A percentile compares a stretch with the other conserved stretches of the same genome.
phyloP scores from a whole-genome alignment of 148 eudicot genomes.

The Suaeda aralocaspica region DNA sequence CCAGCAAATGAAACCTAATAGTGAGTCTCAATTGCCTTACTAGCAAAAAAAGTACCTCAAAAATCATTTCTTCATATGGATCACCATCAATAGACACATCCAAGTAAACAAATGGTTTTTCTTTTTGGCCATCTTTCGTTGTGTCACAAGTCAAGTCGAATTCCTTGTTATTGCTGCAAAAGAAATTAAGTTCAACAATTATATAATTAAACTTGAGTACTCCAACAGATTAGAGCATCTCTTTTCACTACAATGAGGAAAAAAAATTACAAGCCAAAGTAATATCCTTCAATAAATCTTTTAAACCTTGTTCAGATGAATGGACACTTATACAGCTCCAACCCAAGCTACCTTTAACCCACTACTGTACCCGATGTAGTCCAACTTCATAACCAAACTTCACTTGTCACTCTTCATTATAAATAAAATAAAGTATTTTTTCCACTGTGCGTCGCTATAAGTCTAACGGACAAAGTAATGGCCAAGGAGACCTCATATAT shows the following conservation, averaged over 20 bases:
- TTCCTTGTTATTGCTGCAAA: conserved; percentile 7
- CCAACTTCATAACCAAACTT: background rate
- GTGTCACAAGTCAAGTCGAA: conserved; percentile 16
- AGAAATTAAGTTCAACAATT: background rate
- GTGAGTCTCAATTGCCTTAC: background rate
- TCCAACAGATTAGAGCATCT: background rate
- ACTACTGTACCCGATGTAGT: background rate
- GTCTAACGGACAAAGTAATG: no score
- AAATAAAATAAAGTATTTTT: no score
- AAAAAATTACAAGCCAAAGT: background rate
- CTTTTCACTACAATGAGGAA: background rate
- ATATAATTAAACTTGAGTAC: background rate
- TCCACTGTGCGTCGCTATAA: no score
- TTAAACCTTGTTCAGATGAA: background rate
- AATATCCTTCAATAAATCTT: background rate
- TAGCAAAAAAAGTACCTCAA: conserved; percentile 55
- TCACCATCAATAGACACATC: conserved; percentile 91
- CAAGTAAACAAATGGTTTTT: conserved; percentile 54
- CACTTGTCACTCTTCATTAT: background rate
- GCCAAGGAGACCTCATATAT: background rate
- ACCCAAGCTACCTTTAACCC: background rate
- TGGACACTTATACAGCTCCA: background rate
- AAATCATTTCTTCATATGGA: conserved; percentile 75
- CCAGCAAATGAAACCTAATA: background rate
- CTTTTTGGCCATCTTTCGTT: conserved; percentile 50